phyloP scores from a whole-genome alignment of 2,329 filamentous ascomycete genomes.

The Fonsecaea monophora region DNA sequence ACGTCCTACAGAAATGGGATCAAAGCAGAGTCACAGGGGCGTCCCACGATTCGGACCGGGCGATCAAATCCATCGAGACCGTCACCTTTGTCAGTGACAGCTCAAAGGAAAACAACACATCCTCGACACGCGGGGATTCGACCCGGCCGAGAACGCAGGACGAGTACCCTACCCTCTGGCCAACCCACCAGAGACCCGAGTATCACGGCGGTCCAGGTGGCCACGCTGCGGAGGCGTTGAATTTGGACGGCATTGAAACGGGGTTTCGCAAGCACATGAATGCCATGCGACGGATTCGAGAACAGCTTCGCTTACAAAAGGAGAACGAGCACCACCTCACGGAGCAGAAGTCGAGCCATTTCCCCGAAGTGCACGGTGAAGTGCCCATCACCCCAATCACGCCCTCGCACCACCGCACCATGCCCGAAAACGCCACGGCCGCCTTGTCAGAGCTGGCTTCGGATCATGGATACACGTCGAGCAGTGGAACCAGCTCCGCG shows the following conservation, averaged over 20 bases:
- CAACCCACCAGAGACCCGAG: conserved; percentile 11
- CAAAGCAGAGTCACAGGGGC: conserved; percentile 2
- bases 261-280: conserved; percentile 36
- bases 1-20: conserved; percentile 37
- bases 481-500: conserved; percentile 19
- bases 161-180: conserved; percentile 3
- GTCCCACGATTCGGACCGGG: not conserved
- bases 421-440: not conserved
- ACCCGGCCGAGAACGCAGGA: not conserved
- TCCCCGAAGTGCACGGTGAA: conserved; percentile 20
- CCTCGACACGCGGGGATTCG: not conserved
- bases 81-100: conserved; percentile 19
- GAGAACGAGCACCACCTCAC: conserved; percentile 29
- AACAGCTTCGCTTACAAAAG: conserved; percentile 34
- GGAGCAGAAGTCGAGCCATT: conserved; percentile 27
- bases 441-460: conserved; percentile 21
- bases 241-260: conserved; percentile 33
- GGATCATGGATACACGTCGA: conserved; percentile 29
- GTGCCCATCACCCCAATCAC: not conserved
- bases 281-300: conserved; percentile 35
- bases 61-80: conserved; percentile 9
- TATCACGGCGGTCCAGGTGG: not conserved
- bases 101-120: conserved; percentile 10
- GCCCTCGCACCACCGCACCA: not conserved
- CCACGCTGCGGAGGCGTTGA: conserved; percentile 17